phyloP scores from a whole-genome alignment of 1,139 yeast species.

The Lodderomyces parapsilosis region DNA sequence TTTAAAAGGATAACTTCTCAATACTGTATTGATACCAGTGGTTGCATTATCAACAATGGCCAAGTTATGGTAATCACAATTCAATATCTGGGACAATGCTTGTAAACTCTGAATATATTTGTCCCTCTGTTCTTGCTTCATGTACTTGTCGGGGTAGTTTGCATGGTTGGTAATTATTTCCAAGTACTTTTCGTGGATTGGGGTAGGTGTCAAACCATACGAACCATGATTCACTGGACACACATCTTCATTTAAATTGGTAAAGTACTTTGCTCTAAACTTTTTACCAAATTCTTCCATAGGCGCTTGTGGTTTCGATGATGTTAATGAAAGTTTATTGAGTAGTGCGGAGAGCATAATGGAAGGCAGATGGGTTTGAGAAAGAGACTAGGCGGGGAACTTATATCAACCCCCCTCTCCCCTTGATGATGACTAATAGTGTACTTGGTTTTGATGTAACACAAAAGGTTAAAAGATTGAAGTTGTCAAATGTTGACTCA shows the following conservation, averaged over 20 bases:
- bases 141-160: conserved; percentile 42
- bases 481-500: background rate
- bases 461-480: background rate
- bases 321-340: background rate
- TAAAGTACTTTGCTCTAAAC: conserved; percentile 48
- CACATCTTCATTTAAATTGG: conserved; percentile 31
- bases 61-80: conserved; percentile 43
- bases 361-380: background rate
- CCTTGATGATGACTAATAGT: background rate
- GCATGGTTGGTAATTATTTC: conserved; percentile 26
- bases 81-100: conserved; percentile 36
- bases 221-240: conserved; percentile 56
- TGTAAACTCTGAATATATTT: conserved; percentile 31
- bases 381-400: background rate
- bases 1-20: conserved; percentile 52
- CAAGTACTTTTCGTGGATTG: conserved; percentile 29
- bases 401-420: background rate
- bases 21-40: conserved; percentile 56
- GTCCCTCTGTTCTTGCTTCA: conserved; percentile 20
- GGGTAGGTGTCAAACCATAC: conserved; percentile 49
- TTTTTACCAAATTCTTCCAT: conserved; percentile 45
- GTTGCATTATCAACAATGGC: conserved; percentile 63
- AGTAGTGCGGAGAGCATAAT: conserved; percentile 4
- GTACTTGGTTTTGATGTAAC: background rate
- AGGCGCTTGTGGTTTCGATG: conserved; percentile 15